A percentile compares a stretch with the other conserved stretches of the same genome.
Evolutionary conservation across 2,329 filamentous ascomycete species (phyloP).

Genomic region (Fusarium acutatum): DNA sequence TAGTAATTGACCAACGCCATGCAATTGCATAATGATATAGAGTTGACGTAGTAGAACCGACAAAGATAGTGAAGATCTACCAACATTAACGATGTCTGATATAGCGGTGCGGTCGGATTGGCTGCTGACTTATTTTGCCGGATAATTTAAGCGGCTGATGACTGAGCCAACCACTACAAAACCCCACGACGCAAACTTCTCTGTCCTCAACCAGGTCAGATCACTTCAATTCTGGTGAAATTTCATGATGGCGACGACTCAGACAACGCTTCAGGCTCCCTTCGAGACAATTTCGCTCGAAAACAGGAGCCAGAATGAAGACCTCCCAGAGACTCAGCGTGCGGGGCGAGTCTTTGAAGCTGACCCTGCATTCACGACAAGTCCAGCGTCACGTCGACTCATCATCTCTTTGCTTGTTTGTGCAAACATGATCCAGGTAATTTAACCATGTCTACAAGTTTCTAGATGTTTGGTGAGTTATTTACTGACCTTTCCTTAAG

Average conservation of each 20-base stretch:
- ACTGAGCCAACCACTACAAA: not conserved
- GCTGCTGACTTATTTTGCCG: not conserved
- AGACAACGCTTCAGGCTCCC: not conserved
- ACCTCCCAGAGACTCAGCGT: accelerated
- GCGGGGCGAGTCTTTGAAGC: not conserved
- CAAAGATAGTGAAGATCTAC: not conserved
- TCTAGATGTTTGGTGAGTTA: accelerated
- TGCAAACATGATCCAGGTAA: conserved; percentile 7
- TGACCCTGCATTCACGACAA: conserved; percentile 6
- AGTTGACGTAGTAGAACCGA: not conserved
- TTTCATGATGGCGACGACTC: not conserved
- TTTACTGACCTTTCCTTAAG: not conserved
- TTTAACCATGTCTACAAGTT: accelerated
- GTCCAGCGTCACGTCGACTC: not conserved
- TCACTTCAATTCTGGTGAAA: accelerated
- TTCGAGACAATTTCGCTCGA: not conserved
- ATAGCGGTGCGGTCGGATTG: not conserved
- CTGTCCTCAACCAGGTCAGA: not conserved
- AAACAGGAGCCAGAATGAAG: not conserved
- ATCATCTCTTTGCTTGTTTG: conserved; percentile 9
- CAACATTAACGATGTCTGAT: not conserved
- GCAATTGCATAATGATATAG: not conserved
- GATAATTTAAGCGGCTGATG: not conserved
- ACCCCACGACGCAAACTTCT: not conserved
- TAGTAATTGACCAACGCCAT: no score